Evolutionary conservation across 1,139 yeast species (phyloP), one percentile per base, ranked within the genome.

Genomic region (Hansenula anomala): DNA sequence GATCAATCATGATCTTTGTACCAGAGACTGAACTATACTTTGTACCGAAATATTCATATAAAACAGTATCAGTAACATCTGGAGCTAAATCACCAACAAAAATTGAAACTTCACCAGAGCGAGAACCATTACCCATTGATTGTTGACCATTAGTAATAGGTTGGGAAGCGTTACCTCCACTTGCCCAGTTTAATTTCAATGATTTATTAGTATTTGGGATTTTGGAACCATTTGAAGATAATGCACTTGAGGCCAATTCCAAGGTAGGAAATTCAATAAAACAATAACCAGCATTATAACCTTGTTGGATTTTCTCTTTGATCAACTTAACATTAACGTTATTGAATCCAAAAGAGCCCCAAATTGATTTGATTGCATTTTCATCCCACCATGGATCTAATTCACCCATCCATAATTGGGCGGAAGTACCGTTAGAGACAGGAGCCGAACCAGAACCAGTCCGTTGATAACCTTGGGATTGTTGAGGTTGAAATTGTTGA

Each of bases 331-430:
- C 83, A 37, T 63, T 61, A 37, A 78, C 81, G 9, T 55, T 54
- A 38, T 65, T 67, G 46, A 71, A 73, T 33, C 77, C 76, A 38
- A 70, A 58, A 33, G 66, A 60, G 26, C 62, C 64, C 97, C 97
- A 90, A 38, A 88, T 68, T 39, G 75, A 69, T 30, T 71, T 69
- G 37, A 90, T 76, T 36, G 76, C 69, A 14, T 66, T 67, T 59
- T 89, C 97, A 47, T 84, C 89, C 80, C 94, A 85, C 63, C 78
- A 71, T 1, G 94, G 87, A 51, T 89, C 96, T 34, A 90, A 66
- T 59, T 89, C 97, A 11, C 97, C 97, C 97, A 90, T 90, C 96
- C 96, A 89, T 39, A 88, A 60, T 36, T 52, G 57, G 9, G 51
- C 34, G 12, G 46, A 33, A 34, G 18, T 36, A 10, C 41, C n/a